phyloP scores from a whole-genome alignment of 495 filamentous ascomycete genomes.

The Neurospora sp. region DNA sequence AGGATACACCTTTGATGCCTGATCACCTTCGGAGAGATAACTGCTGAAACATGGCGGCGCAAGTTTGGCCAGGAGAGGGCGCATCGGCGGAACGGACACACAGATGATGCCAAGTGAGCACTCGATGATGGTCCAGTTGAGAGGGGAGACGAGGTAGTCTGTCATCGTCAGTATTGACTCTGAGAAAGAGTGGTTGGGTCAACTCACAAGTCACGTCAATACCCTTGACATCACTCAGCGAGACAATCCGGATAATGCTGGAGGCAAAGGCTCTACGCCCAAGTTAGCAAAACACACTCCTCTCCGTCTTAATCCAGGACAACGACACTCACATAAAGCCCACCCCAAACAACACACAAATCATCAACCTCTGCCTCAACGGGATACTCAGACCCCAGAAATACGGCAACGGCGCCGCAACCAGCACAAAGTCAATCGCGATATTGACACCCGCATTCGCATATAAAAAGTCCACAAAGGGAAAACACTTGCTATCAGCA shows the following conservation, averaged over 20 bases:
- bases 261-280: conserved; percentile 7
- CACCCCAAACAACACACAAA: conserved; percentile 18
- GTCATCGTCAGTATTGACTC: not conserved
- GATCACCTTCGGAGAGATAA: not conserved
- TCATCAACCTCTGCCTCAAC: conserved; percentile 12
- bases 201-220: conserved; percentile 18
- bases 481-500: conserved; percentile 29
- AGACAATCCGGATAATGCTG: conserved; percentile 16
- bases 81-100: conserved; percentile 18
- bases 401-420: conserved; percentile 31
- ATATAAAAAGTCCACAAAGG: conserved; percentile 34
- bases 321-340: conserved; percentile 16
- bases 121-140: conserved; percentile 25
- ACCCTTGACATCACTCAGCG: conserved; percentile 9
- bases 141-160: conserved; percentile 16
- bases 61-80: conserved; percentile 14
- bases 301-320: too few relatives aligned
- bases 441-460: conserved; percentile 36
- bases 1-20: not conserved
- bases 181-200: not conserved
- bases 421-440: conserved; percentile 35
- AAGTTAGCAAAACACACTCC: too few relatives aligned
- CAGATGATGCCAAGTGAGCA: conserved; percentile 22
- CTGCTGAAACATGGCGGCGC: conserved; percentile 3
- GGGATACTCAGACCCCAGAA: conserved; percentile 30